phyloP scores from a whole-genome alignment of 106 monocot genomes.

The Dendrobium officinale region DNA sequence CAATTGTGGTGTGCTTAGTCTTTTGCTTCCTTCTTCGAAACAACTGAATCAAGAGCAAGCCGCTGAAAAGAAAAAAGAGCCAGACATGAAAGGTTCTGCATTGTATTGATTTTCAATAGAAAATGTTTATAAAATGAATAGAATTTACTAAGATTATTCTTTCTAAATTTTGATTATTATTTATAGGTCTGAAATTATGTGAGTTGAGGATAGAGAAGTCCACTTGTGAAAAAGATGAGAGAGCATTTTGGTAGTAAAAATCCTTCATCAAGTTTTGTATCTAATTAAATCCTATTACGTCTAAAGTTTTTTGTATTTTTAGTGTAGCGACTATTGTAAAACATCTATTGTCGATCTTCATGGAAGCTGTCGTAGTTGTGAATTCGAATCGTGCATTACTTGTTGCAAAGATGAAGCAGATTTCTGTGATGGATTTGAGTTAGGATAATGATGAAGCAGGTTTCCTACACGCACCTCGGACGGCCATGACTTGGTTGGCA shows the following conservation, averaged over 20 bases:
- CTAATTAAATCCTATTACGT: not conserved
- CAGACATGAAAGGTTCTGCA: slow-evolving; percentile 36
- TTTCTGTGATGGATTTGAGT: too few species aligned
- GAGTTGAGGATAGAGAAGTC: slow-evolving; percentile 28
- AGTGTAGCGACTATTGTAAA: slow-evolving; percentile 50
- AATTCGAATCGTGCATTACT: slow-evolving; percentile 58
- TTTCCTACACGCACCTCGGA: too few species aligned
- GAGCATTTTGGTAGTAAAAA: slow-evolving; percentile 46
- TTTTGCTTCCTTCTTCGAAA: slow-evolving; percentile 25
- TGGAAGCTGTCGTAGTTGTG: slow-evolving; percentile 46
- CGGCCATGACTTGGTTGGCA: too few species aligned
- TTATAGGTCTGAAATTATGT: slow-evolving; percentile 18
- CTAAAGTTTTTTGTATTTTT: slow-evolving; percentile 1
- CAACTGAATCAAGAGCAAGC: slow-evolving; percentile 23
- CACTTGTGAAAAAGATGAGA: slow-evolving; percentile 39
- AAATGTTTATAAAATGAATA: not conserved
- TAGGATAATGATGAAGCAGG: too few species aligned
- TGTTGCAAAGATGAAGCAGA: slow-evolving; percentile 30
- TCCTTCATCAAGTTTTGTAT: not conserved
- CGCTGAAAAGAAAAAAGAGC: slow-evolving; percentile 37
- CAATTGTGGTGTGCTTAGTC: slow-evolving; percentile 10
- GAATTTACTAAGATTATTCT: not conserved
- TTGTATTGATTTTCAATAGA: not conserved
- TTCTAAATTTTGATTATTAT: not conserved
- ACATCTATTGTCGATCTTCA: slow-evolving; percentile 70